Conservation (phyloP, 345 rosid genomes). For the Odontarrhena argentea region DNA sequence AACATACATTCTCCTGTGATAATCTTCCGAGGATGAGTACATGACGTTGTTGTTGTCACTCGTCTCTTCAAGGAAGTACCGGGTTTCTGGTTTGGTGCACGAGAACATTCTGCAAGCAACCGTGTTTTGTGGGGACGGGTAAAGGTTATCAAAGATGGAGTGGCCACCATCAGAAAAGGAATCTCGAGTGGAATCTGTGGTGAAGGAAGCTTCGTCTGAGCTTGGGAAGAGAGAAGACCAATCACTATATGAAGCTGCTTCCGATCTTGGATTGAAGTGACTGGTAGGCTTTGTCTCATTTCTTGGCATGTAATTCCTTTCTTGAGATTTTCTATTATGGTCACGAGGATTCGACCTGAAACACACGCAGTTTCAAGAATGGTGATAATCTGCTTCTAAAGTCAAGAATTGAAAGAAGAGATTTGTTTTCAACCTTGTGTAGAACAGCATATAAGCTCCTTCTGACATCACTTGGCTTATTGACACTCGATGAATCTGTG, state of each 20-base stretch:
- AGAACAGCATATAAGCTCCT: conserved; percentile 88
- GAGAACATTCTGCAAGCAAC: conserved; percentile 63
- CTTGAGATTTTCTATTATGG: conserved; percentile 43
- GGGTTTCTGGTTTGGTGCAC: conserved; percentile 51
- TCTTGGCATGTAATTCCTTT: conserved; percentile 39
- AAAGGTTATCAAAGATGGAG: conserved; percentile 55
- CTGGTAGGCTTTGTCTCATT: conserved; percentile 44
- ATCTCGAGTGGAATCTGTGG: conserved; percentile 86
- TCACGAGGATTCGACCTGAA: conserved; percentile 68
- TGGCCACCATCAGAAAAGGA: conserved; percentile 66
- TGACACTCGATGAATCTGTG: conserved; percentile 70
- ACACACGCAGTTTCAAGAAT: not conserved
- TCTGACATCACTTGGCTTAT: conserved; percentile 90
- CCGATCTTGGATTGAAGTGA: conserved; percentile 31
- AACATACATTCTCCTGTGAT: conserved; percentile 48
- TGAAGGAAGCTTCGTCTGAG: conserved; percentile 88
- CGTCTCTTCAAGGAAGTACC: conserved; percentile 46
- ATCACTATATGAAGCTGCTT: conserved; percentile 63
- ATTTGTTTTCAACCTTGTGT: conserved; percentile 55
- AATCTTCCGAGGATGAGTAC: conserved; percentile 28
- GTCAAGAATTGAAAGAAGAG: not conserved
- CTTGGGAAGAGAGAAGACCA: conserved; percentile 79
- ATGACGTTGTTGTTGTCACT: conserved; percentile 38
- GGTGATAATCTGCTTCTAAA: not conserved
- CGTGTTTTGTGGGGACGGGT: conserved; percentile 47